Conservation (phyloP, 1,284 basidiomycete genomes). For the Ceratobasidium sp. region DNA sequence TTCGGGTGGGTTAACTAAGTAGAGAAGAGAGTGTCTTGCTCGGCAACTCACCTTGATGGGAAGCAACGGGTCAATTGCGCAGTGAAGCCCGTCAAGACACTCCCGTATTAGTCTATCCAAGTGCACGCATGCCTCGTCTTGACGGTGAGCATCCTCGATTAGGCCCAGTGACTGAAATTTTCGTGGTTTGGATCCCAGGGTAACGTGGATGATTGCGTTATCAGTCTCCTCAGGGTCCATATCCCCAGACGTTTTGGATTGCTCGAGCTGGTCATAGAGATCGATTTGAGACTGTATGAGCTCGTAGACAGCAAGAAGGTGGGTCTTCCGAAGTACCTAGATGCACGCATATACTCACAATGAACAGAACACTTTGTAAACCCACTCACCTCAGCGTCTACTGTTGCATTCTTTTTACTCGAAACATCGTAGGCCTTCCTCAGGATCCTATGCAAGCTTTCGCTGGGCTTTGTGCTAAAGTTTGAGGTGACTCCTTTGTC, state of each 20-base stretch:
- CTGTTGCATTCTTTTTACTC: background rate
- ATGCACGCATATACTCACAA: background rate
- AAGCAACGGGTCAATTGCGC: too few species aligned
- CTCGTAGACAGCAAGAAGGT: background rate
- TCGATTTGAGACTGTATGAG: background rate
- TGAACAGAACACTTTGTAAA: background rate
- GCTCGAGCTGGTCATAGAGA: background rate
- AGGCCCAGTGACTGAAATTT: background rate
- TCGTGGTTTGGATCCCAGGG: background rate
- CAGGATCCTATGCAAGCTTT: background rate
- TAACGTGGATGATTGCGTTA: background rate
- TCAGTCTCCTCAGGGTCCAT: background rate
- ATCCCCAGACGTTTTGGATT: background rate
- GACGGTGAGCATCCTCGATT: background rate
- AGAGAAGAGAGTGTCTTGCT: too few species aligned
- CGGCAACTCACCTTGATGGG: too few species aligned
- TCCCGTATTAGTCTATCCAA: too few species aligned
- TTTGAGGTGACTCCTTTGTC: background rate
- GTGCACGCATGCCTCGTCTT: too few species aligned
- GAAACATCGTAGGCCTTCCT: background rate
- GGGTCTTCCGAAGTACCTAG: background rate
- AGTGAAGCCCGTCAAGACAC: too few species aligned
- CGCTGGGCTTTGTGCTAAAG: slow-evolving; percentile 15
- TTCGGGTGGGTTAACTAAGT: too few species aligned
- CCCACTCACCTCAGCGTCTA: background rate